Evolutionary conservation across 176 grass and related monocot genomes (phyloP), one percentile per base, ranked within the genome.

Genomic region (Calamus simplicifolius): DNA sequence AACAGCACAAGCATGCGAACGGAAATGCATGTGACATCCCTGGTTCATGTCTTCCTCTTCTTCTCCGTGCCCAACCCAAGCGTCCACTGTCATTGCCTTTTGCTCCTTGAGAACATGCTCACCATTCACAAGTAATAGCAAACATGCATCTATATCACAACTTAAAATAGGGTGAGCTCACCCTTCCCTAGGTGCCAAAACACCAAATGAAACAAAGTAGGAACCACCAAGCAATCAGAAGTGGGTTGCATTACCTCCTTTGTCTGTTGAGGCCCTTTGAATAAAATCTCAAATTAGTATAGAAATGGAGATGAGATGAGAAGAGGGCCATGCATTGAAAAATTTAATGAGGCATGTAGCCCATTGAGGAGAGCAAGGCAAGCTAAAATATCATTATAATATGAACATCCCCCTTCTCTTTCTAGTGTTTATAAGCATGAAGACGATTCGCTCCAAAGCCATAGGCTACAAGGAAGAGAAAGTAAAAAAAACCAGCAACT

Each of bases 331-430:
- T 43, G 35, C 35, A 43, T 1, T 43, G 35, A 6, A 43, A 89
- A 76, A 77, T 84, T 80, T 64, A 80, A 58, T 89, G 69, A 56
- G 71, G 59, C 48, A 35, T 76, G 83, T 73, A 82, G 68, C 74
- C 75, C 83, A 97, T 64, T 85, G 69, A 63, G 84, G 81, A 88
- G 84, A 91, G 87, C 72, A 61, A 31, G 30, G 27, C 25, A 18
- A 59, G 80, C 91, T 73, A 67, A 90, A 58, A 82, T 91, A 82
- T 91, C 51, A 16, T 38, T 19, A 82, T 6, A 50, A 50, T 53
- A 69, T 62, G 64, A 25, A 73, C 59, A 56, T 21, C 61, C 52
- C 66, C 59, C 52, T 65, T 55, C 59, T 27, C 35, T 10, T 17
- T 56, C 59, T 49, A 65, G 48, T 82, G 70, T 84, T 70, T 83